phyloP scores from a whole-genome alignment of 140 eudicot genomes.

The Senecio squalidus region DNA sequence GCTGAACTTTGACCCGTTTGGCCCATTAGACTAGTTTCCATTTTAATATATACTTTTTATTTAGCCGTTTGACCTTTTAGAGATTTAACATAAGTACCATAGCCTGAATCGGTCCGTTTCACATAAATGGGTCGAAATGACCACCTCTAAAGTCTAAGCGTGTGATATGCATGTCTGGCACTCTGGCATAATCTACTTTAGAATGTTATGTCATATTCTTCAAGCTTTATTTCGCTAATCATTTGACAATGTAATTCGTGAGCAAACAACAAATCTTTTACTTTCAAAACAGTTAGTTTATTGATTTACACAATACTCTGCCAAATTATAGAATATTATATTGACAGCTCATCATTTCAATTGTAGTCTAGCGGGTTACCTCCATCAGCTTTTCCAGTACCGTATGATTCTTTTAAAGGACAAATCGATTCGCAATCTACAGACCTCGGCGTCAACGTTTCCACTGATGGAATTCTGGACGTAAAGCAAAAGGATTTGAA shows the following conservation, averaged over 20 bases:
- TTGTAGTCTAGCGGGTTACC: conserved; percentile 84
- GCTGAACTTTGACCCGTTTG: not conserved
- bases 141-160: not conserved
- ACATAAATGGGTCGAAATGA: not conserved
- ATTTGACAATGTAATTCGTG: conserved; percentile 2
- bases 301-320: conserved; percentile 9
- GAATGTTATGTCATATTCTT: not conserved
- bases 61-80: not conserved
- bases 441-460: conserved; percentile 23
- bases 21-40: not conserved
- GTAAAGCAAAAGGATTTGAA: conserved; percentile 58
- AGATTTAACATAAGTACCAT: conserved; percentile 2
- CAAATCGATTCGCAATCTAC: conserved; percentile 23
- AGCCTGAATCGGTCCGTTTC: not conserved
- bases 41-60: not conserved
- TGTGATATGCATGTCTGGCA: conserved; percentile 1
- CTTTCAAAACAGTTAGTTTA: not conserved
- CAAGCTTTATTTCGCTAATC: not conserved
- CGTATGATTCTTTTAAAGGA: conserved; percentile 72
- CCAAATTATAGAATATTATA: conserved; percentile 4
- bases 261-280: not conserved
- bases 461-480: conserved; percentile 30
- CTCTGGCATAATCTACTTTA: conserved; percentile 8
- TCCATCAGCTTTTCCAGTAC: conserved; percentile 79
- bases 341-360: conserved; percentile 10